Conservation (phyloP, 805 yeast genomes). For the Kazachstania viticola region DNA sequence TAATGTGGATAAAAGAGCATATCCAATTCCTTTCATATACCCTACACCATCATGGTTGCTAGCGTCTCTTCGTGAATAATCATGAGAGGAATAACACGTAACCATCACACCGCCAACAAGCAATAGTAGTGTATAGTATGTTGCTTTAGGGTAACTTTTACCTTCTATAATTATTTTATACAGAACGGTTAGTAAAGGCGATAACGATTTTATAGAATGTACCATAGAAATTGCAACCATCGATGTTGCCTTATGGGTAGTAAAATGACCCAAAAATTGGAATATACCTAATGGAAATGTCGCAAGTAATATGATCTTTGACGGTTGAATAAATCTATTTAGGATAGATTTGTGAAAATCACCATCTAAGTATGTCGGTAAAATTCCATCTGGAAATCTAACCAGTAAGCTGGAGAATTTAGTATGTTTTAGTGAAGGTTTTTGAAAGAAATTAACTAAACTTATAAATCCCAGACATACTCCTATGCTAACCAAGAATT, state of each 20-base stretch:
- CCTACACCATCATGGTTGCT: conserved; percentile 7
- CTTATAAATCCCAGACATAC: conserved; percentile 41
- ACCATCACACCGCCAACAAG: conserved; percentile 77
- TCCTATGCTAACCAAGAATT: conserved; percentile 61
- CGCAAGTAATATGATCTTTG: conserved; percentile 39
- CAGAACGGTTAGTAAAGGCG: conserved; percentile 79
- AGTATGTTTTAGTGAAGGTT: conserved; percentile 25
- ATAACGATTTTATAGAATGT: conserved; percentile 84
- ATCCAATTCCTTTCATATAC: conserved; percentile 22
- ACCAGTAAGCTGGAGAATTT: conserved; percentile 8
- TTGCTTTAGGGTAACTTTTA: conserved; percentile 44
- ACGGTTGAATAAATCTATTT: conserved; percentile 43
- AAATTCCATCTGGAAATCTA: conserved; percentile 26
- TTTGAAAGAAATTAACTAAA: conserved; percentile 32
- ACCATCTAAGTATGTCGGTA: conserved; percentile 25
- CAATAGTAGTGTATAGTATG: conserved; percentile 73
- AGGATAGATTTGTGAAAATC: conserved; percentile 19
- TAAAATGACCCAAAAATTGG: conserved; percentile 85
- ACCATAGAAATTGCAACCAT: conserved; percentile 89
- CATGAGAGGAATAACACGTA: conserved; percentile 50
- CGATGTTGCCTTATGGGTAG: conserved; percentile 86
- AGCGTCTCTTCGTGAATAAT: too few species aligned
- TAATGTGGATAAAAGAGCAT: conserved; percentile 33
- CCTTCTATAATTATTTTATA: conserved; percentile 58
- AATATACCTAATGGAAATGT: conserved; percentile 92